phyloP scores from a whole-genome alignment of 1,284 basidiomycete species.

The Trametes versicolor region DNA sequence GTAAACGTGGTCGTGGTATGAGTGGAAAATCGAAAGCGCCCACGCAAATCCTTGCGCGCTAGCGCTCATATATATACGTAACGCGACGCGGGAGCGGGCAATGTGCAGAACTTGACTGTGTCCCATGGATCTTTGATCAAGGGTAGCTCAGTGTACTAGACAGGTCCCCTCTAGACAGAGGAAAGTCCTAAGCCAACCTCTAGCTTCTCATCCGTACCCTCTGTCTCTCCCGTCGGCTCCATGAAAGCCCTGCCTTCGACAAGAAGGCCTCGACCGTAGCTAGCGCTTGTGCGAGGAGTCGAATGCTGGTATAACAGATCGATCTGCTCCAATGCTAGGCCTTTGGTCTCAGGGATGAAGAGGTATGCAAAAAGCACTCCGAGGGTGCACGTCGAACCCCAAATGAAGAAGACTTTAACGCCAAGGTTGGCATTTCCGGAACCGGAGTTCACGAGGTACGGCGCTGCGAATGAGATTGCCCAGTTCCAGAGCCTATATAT shows the following conservation, averaged over 20 bases:
- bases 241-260: no score
- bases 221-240: not conserved
- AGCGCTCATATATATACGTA: no score
- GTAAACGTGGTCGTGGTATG: no score
- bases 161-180: no score
- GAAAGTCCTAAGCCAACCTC: no score
- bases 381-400: constrained; percentile 77
- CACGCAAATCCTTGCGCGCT: no score
- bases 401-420: constrained; percentile 90
- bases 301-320: constrained; percentile 63
- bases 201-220: not conserved
- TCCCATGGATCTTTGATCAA: no score
- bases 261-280: constrained; percentile 50
- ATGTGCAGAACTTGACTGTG: no score
- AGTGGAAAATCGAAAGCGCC: no score
- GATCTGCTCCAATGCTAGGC: constrained; percentile 77
- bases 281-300: constrained; percentile 51
- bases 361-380: constrained; percentile 83
- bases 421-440: constrained; percentile 47
- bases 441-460: constrained; percentile 71
- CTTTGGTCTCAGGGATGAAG: constrained; percentile 79
- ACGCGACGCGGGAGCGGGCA: no score
- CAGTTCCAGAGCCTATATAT: constrained; percentile 19
- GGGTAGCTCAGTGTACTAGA: no score
- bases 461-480: constrained; percentile 58